Percentiles rank a stretch among this genome's conserved stretches.
Conservation (phyloP, 768 basidiomycete species). For the Clavulina sp. region DNA sequence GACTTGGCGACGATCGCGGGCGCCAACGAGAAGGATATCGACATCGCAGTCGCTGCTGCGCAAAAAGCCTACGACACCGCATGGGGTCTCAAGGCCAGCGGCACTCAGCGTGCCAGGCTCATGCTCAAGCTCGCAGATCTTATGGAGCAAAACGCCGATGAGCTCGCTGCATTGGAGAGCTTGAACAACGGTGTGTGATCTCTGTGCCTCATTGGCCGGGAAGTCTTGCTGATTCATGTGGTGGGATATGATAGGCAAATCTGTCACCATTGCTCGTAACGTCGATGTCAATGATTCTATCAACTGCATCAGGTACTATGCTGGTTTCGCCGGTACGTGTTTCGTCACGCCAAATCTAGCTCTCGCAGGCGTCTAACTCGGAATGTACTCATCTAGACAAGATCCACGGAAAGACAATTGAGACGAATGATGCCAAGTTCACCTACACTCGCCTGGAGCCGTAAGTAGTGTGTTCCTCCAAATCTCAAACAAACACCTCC, state of each 20-base stretch:
- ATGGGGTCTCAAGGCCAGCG: slow-evolving; percentile 52
- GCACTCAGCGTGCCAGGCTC: slow-evolving; percentile 33
- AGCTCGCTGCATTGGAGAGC: slow-evolving; percentile 56
- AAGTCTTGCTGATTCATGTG: background rate
- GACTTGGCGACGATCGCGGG: slow-evolving; percentile 18
- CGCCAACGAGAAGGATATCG: slow-evolving; percentile 53
- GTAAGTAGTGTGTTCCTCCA: slow-evolving; percentile 25
- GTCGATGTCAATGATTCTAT: slow-evolving; percentile 20
- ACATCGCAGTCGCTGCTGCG: slow-evolving; percentile 53
- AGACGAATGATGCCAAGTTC: slow-evolving; percentile 40
- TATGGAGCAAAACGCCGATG: slow-evolving; percentile 42
- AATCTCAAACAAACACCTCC: background rate
- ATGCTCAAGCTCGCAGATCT: slow-evolving; percentile 46
- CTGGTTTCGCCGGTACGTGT: slow-evolving; percentile 81
- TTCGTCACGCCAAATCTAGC: slow-evolving; percentile 34
- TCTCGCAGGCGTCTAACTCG: slow-evolving; percentile 17
- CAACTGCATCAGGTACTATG: slow-evolving; percentile 43
- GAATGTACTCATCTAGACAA: slow-evolving; percentile 93
- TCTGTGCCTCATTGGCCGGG: background rate
- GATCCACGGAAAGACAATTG: slow-evolving; percentile 55
- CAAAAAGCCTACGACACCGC: slow-evolving; percentile 41
- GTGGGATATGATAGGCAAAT: slow-evolving; percentile 28
- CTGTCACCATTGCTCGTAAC: slow-evolving; percentile 23
- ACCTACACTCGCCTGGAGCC: slow-evolving; percentile 57
- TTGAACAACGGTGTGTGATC: slow-evolving; percentile 33